Evolutionary conservation across 345 rosid species (phyloP).

Genomic region (Populus alba): DNA sequence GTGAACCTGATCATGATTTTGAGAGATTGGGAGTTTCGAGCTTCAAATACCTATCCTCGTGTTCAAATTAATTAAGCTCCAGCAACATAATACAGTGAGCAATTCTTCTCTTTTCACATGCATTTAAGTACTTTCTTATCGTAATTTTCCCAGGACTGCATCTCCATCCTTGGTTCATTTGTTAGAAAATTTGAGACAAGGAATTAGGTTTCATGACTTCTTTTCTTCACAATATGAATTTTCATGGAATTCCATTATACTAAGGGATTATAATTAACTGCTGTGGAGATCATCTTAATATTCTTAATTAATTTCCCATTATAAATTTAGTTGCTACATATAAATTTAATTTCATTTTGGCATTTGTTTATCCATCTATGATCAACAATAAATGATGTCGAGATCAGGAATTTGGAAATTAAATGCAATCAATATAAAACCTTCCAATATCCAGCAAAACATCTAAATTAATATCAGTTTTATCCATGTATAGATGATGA

Average conservation of each 20-base stretch:
- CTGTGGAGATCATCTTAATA: too few species aligned
- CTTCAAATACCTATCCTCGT: background rate
- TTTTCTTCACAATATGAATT: too few species aligned
- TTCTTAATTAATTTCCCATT: background rate
- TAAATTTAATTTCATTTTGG: background rate
- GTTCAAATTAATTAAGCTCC: background rate
- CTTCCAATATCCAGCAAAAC: background rate
- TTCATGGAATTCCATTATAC: too few species aligned
- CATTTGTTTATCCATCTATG: background rate
- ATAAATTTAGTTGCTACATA: background rate
- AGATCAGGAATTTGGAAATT: background rate
- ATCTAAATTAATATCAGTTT: background rate
- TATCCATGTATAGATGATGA: background rate
- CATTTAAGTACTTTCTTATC: background rate
- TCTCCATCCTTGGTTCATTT: background rate
- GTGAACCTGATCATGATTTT: background rate
- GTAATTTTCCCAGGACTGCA: background rate
- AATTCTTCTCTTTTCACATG: background rate
- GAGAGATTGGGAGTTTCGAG: background rate
- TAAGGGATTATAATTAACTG: too few species aligned
- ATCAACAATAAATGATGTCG: background rate
- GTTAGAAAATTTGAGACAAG: background rate
- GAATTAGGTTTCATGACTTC: background rate
- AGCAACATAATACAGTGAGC: background rate
- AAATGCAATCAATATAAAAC: background rate